A percentile compares a stretch with the other conserved stretches of the same genome.
These are phyloP conservation scores for Naematelia encephala DNA, from an alignment of 768 basidiomycete genomes.

Conservation along the genomic window DNA sequence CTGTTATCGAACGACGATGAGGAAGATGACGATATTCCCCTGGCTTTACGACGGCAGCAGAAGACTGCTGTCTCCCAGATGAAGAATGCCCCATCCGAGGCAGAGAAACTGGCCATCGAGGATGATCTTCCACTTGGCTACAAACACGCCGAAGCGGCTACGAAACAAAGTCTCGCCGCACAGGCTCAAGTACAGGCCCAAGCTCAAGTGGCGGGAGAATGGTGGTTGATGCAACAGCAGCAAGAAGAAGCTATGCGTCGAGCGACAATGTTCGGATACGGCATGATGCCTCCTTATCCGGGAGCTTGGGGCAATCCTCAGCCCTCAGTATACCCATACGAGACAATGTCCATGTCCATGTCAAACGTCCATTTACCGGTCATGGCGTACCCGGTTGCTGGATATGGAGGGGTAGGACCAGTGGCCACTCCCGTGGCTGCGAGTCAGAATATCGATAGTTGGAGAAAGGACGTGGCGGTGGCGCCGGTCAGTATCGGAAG, in stretches of 20 bases:
- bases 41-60: conserved; percentile 24
- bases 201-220: neutral
- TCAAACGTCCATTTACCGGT: neutral
- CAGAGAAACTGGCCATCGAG: conserved; percentile 19
- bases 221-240: neutral
- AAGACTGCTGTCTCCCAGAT: neutral
- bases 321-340: neutral
- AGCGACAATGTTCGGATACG: neutral
- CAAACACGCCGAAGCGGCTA: conserved; percentile 32
- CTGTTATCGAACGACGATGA: conserved; percentile 12
- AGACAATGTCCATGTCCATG: neutral
- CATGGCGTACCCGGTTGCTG: neutral
- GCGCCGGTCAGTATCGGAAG: conserved; percentile 17
- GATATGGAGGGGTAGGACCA: conserved; percentile 3
- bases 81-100: neutral
- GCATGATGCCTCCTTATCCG: conserved; percentile 6
- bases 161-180: neutral
- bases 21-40: conserved; percentile 47
- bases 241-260: neutral
- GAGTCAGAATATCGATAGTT: conserved; percentile 32
- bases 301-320: conserved; percentile 7
- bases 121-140: conserved; percentile 47
- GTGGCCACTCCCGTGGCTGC: conserved; percentile 3
- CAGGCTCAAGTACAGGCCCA: neutral
- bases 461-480: conserved; percentile 38